These are phyloP conservation scores for Tagetes erecta DNA, from an alignment of 129 eudicot genomes.

Conservation along the genomic window DNA sequence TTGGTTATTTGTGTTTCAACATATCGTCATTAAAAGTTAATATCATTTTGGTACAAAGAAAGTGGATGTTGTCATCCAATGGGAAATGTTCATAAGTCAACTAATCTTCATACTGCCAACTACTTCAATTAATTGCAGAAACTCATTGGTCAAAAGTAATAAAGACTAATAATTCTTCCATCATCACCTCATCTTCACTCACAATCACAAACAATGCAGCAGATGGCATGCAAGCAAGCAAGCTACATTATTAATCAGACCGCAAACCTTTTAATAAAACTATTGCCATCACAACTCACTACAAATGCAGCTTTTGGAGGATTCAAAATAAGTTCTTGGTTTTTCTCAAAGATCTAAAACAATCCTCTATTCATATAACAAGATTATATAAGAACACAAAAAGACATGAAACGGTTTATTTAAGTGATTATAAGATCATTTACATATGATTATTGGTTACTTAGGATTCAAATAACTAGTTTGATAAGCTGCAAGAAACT, in stretches of 20 bases:
- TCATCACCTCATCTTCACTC: slow-evolving; percentile 19
- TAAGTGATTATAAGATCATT: no score
- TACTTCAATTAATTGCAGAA: slow-evolving; percentile 33
- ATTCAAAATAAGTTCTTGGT: neutral
- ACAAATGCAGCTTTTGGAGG: no score
- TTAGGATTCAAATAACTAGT: neutral
- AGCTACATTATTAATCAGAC: slow-evolving; percentile 25
- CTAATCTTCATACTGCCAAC: slow-evolving; percentile 22
- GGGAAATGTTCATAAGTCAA: slow-evolving; percentile 16
- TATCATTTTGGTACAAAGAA: neutral
- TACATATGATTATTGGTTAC: neutral
- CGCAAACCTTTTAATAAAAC: slow-evolving; percentile 12
- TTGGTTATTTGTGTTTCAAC: neutral
- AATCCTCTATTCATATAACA: neutral
- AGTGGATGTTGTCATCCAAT: neutral
- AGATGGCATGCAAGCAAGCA: slow-evolving; percentile 21
- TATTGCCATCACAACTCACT: neutral
- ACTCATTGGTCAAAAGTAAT: slow-evolving; percentile 31
- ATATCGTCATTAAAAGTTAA: neutral
- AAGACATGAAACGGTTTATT: no score
- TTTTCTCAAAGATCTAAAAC: slow-evolving; percentile 1
- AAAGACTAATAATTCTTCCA: slow-evolving; percentile 22
- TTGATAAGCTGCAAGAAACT: neutral
- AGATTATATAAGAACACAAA: slow-evolving; percentile 2
- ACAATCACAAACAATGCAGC: neutral